Percentiles rank a stretch among this genome's conserved stretches.
Conservation (phyloP, 495 filamentous ascomycete genomes). For the Lepraria neglecta region DNA sequence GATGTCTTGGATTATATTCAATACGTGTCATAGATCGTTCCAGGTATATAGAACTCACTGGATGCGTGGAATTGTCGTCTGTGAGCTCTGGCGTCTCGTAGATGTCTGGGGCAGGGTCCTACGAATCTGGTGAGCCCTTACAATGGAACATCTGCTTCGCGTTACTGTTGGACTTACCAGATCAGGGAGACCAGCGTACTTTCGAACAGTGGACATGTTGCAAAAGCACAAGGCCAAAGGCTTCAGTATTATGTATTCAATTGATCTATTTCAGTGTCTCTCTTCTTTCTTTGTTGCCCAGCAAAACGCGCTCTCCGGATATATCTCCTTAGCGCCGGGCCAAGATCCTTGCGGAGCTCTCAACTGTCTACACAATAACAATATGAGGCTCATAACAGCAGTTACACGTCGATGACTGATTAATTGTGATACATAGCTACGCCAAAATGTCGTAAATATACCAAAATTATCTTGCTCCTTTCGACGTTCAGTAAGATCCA, state of each 20-base stretch:
- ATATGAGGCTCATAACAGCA: no score
- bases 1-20: conserved; percentile 42
- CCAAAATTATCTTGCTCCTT: no score
- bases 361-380: neutral
- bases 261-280: neutral
- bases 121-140: conserved; percentile 22
- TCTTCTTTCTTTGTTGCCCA: neutral
- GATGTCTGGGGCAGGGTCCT: conserved; percentile 88
- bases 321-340: conserved; percentile 13
- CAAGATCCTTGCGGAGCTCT: neutral
- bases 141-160: neutral
- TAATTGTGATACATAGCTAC: no score
- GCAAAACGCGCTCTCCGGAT: neutral
- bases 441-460: no score
- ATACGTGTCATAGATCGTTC: conserved; percentile 19
- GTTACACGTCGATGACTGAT: no score
- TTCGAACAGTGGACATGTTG: conserved; percentile 35
- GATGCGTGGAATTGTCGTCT: conserved; percentile 79
- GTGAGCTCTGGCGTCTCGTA: conserved; percentile 92
- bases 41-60: conserved; percentile 41
- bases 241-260: neutral
- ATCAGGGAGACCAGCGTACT: conserved; percentile 82
- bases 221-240: neutral
- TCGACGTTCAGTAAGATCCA: no score
- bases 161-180: conserved; percentile 49